phyloP scores from a whole-genome alignment of 305 asterid species.

The Fraxinus nigra region DNA sequence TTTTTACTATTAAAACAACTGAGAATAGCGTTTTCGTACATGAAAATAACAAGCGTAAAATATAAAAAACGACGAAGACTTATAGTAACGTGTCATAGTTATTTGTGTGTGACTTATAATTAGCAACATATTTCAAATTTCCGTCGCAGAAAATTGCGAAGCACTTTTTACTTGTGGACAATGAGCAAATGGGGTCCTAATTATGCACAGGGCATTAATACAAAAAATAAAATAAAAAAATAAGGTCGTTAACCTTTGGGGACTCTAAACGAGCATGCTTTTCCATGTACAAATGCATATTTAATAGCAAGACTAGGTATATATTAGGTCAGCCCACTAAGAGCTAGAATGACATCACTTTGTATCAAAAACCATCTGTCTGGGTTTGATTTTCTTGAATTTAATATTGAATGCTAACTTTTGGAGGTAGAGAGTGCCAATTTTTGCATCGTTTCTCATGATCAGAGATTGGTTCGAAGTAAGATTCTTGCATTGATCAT shows the following conservation, averaged over 20 bases:
- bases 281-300: constrained; percentile 12
- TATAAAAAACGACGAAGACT: background rate
- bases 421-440: background rate
- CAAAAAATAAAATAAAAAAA: background rate
- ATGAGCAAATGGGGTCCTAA: background rate
- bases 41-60: background rate
- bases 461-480: too few species aligned
- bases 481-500: too few species aligned
- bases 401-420: background rate
- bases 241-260: constrained; percentile 17
- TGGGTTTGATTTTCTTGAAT: background rate
- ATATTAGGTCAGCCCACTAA: constrained; percentile 7
- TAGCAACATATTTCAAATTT: background rate
- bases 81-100: background rate
- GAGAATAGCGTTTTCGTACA: background rate
- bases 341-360: background rate
- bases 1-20: background rate
- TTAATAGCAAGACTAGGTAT: background rate
- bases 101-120: background rate
- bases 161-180: background rate
- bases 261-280: constrained; percentile 9
- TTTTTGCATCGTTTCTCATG: background rate
- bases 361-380: background rate
- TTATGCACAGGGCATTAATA: background rate
- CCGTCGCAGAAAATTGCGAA: background rate